These are phyloP conservation scores for Byssoonygena ceratinophila DNA, from an alignment of 2,329 filamentous ascomycete genomes.

Conservation along the genomic window DNA sequence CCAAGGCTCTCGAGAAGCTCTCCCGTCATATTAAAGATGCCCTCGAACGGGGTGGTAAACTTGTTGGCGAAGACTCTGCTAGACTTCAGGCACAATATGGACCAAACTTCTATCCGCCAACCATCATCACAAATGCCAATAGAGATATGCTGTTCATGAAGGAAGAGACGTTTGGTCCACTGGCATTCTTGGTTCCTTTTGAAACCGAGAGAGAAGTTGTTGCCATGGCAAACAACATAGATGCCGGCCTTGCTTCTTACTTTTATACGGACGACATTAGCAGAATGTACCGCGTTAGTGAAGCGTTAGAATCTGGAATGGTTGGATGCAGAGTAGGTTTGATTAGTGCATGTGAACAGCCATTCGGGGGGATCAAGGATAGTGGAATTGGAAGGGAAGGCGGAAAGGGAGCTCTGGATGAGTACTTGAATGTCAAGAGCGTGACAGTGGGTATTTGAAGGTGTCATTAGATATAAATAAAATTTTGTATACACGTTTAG, in stretches of 20 bases:
- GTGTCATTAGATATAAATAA: too few species aligned
- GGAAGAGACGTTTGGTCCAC: constrained; percentile 27
- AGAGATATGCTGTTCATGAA: constrained; percentile 22
- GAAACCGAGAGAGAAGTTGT: constrained; percentile 27
- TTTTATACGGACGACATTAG: constrained; percentile 48
- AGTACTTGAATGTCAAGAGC: constrained; percentile 11
- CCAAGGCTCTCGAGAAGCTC: constrained; percentile 10
- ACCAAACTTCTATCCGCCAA: constrained; percentile 11
- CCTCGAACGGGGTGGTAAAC: constrained; percentile 22
- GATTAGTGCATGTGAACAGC: constrained; percentile 9
- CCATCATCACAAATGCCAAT: constrained; percentile 17
- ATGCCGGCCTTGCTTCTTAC: constrained; percentile 25
- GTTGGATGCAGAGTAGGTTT: constrained; percentile 46
- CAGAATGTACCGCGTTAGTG: constrained; percentile 52
- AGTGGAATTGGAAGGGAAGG: constrained; percentile 11
- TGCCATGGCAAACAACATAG: constrained; percentile 23
- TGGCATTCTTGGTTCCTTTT: constrained; percentile 21
- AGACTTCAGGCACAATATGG: constrained; percentile 8
- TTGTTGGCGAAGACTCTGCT: constrained; percentile 10
- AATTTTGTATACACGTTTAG: too few species aligned
- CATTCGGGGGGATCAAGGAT: constrained; percentile 12
- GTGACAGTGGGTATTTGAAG: constrained; percentile 9
- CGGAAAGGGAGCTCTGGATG: constrained; percentile 6
- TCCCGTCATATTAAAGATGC: constrained; percentile 19
- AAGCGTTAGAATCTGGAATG: constrained; percentile 74